Evolutionary conservation across 805 yeast species (phyloP), one percentile per base, ranked within the genome.

Genomic region (Saccharomyces paradoxus): DNA sequence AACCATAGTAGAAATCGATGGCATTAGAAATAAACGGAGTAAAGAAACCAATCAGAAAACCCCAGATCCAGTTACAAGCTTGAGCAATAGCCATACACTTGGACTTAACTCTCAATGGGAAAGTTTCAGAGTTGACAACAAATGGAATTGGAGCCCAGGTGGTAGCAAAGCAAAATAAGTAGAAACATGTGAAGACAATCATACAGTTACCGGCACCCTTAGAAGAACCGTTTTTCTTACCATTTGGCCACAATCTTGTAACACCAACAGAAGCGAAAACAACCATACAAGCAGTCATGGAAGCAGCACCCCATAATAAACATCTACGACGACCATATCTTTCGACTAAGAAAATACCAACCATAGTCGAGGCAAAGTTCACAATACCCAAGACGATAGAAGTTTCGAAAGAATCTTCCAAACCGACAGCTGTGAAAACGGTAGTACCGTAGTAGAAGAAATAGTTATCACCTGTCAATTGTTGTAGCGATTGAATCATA

Each of bases 111-210:
- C 89, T 80, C 65, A 83, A 76, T 70, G 89, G 89, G 72, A 80
- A 84, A 52, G 82, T 76, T 70, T 84, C 89, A 48, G 87, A 79
- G 46, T 80, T 78, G 61, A 83, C 82, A 56, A 81, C 81, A 71
- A 76, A 84, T 54, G 79, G 80, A 63, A 80, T 77, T 64, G 87
- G 86, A 61, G 87, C 89, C 89, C 89, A 84, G 29, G 88, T 80
- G 50, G 84, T 78, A 29, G 89, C 89, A 63, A 84, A 84, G 76
- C 77, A 82, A 78, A 83, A 83, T 60, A 84, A 81, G 77, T 76
- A 84, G 63, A 84, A 73, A 75, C 87, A 82, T 27, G 89, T 77
- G 62, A 84, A 76, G 72, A 82, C 81, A 67, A 84, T 83, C 88
- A 84, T 81, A 53, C 81, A 85, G 69, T 81, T 71, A 72, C 89